Conservation (phyloP, 805 yeast genomes). For the Starmerella apis region DNA sequence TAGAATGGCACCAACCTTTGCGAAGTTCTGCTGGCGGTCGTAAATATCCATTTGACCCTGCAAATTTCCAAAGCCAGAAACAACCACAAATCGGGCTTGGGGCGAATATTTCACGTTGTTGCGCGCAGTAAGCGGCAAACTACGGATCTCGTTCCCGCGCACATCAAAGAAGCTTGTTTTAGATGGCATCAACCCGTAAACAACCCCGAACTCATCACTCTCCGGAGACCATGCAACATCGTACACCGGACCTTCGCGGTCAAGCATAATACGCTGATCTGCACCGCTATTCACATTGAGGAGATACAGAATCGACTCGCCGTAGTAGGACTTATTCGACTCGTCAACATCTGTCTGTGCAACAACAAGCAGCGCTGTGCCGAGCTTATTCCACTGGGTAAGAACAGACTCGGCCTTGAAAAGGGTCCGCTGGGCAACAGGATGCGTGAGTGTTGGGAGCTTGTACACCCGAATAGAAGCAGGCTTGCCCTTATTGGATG, state of each 20-base stretch:
- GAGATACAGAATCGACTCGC: constrained; percentile 85
- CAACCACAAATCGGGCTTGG: constrained; percentile 78
- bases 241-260: constrained; percentile 93
- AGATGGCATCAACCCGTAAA: constrained; percentile 96
- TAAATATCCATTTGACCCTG: constrained; percentile 93
- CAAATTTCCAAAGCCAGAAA: constrained; percentile 96
- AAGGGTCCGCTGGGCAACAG: constrained; percentile 75
- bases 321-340: constrained; percentile 88
- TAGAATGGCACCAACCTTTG: constrained; percentile 67
- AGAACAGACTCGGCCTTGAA: constrained; percentile 93
- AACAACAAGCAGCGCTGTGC: constrained; percentile 85
- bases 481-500: constrained; percentile 80
- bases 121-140: constrained; percentile 76
- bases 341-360: constrained; percentile 95
- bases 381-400: constrained; percentile 86
- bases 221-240: constrained; percentile 96
- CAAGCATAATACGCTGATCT: constrained; percentile 76
- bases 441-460: constrained; percentile 62
- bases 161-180: constrained; percentile 89
- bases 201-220: constrained; percentile 93
- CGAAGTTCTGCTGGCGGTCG: constrained; percentile 79
- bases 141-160: constrained; percentile 75
- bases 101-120: constrained; percentile 90
- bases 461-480: constrained; percentile 78
- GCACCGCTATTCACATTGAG: constrained; percentile 76